Conservation (phyloP, 179 eudicot genomes). For the Nepenthes alata region DNA sequence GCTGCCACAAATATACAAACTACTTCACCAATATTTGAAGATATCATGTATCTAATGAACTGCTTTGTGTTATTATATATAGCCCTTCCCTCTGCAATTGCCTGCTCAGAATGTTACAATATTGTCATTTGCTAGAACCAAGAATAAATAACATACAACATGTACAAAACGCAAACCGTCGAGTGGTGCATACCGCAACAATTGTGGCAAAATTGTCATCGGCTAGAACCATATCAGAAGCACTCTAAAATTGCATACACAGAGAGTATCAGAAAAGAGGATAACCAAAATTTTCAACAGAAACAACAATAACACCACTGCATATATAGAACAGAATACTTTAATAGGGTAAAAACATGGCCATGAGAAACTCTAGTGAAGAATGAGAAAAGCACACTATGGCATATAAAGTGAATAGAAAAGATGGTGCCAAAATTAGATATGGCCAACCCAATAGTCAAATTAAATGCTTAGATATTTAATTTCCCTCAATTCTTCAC, state of each 20-base stretch:
- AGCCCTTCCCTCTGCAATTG: conserved; percentile 99
- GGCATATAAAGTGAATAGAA: too few species aligned
- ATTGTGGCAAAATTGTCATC: conserved; percentile 99
- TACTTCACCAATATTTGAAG: conserved; percentile 99
- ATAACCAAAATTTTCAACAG: too few species aligned
- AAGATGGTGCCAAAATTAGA: too few species aligned
- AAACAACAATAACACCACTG: too few species aligned
- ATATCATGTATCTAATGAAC: conserved; percentile 99
- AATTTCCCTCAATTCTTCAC: too few species aligned
- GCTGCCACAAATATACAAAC: conserved; percentile 99
- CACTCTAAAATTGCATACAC: conserved; percentile 53
- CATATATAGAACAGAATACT: too few species aligned
- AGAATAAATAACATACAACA: neutral
- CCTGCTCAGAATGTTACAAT: conserved; percentile 40
- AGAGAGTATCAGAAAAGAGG: too few species aligned
- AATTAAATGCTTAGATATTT: too few species aligned
- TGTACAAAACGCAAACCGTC: neutral
- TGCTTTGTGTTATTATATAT: conserved; percentile 98
- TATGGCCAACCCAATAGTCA: too few species aligned
- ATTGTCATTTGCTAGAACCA: neutral
- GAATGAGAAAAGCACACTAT: too few species aligned
- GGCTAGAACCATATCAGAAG: conserved; percentile 98
- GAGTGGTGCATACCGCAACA: conserved; percentile 61
- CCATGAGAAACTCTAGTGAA: too few species aligned
- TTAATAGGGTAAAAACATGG: too few species aligned